Conservation (phyloP, 148 eudicot species). For the Camellia lanceoleosa region DNA sequence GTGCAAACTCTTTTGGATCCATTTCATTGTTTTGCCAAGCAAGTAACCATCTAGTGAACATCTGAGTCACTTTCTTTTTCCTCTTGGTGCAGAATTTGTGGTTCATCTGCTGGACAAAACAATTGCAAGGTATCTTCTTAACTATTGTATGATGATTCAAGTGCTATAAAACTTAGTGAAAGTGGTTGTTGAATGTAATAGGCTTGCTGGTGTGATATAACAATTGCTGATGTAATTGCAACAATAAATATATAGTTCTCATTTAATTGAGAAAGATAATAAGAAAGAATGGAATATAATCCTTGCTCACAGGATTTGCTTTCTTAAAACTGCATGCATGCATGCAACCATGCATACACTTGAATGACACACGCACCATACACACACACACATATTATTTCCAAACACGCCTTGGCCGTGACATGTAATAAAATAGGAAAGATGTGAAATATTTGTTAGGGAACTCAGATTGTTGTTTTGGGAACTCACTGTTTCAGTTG, state of each 20-base stretch:
- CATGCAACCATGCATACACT: background rate
- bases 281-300: background rate
- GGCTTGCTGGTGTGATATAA: background rate
- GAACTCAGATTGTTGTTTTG: background rate
- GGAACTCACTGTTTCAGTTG: no score
- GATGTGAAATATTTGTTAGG: background rate
- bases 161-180: background rate
- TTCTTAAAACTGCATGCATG: background rate
- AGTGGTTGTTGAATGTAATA: background rate
- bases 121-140: constrained; percentile 43
- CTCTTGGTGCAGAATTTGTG: constrained; percentile 46
- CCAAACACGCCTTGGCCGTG: background rate
- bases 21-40: background rate
- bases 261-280: background rate
- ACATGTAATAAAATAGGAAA: background rate
- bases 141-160: background rate
- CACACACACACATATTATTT: background rate
- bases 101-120: constrained; percentile 56
- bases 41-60: background rate
- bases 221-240: background rate
- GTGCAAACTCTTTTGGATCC: background rate
- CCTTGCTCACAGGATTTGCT: background rate
- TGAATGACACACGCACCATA: background rate
- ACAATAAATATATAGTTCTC: background rate
- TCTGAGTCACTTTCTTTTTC: constrained; percentile 1